These are phyloP conservation scores for Thermochaetoides dissita DNA, from an alignment of 2,329 filamentous ascomycete genomes.

Conservation along the genomic window DNA sequence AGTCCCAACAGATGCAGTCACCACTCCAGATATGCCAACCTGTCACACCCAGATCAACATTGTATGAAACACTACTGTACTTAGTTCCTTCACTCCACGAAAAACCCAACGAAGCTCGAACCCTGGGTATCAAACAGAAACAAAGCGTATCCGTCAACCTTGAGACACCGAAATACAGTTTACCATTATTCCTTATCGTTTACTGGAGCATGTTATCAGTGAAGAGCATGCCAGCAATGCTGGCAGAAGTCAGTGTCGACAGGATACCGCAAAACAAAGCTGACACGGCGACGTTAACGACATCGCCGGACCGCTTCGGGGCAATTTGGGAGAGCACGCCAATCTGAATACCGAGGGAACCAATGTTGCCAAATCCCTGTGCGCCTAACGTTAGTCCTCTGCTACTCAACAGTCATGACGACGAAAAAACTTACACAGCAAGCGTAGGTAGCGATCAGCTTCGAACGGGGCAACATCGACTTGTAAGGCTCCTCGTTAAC, in stretches of 20 bases:
- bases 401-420: slow-evolving; percentile 9
- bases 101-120: too few species aligned
- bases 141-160: too few species aligned
- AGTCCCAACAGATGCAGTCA: too few species aligned
- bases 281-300: slow-evolving; percentile 61
- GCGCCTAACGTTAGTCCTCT: slow-evolving; percentile 7
- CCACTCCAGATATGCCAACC: too few species aligned
- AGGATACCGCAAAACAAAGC: slow-evolving; percentile 67
- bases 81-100: too few species aligned
- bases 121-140: neutral
- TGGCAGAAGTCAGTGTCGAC: slow-evolving; percentile 64
- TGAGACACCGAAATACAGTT: too few species aligned
- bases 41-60: too few species aligned
- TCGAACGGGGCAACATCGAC: slow-evolving; percentile 52
- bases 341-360: slow-evolving; percentile 78
- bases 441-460: slow-evolving; percentile 73
- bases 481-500: slow-evolving; percentile 37
- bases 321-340: slow-evolving; percentile 74
- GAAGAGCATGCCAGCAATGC: slow-evolving; percentile 58
- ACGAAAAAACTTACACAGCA: slow-evolving; percentile 44
- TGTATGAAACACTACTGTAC: too few species aligned
- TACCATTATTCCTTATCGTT: neutral
- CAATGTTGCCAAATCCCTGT: slow-evolving; percentile 66
- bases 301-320: slow-evolving; percentile 58
- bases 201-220: slow-evolving; percentile 7